Evolutionary conservation across 176 grass and related monocot species (phyloP), one percentile per base, ranked within the genome.

Genomic region (Leersia perrieri): DNA sequence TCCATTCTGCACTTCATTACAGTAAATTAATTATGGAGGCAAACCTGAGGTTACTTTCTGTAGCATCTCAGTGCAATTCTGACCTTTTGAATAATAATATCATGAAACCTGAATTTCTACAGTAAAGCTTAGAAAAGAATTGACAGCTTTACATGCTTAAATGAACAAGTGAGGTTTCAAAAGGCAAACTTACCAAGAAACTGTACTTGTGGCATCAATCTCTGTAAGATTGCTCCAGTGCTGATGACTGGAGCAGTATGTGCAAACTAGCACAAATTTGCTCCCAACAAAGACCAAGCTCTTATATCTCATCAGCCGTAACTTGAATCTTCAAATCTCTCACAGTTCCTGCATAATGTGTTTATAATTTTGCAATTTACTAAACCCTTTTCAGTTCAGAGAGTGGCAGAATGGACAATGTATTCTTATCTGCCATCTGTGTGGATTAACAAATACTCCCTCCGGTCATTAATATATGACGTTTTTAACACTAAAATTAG

Each of bases 181-280:
- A 94, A 83, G 61, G 90, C 90, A 20, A 94, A 34, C 92, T 92
- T 94, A 63, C 95, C 92, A 31, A 94, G 90, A 40, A 88, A 90
- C 95, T 90, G 91, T 61, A 87, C 94, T 61, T 91, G 91, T 20
- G 94, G 40, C 91, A 98, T 91, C 77, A 87, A 92, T 23, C 90
- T 89, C 44, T 98, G 94, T 9, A 92, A 94, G 83, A 98, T 49
- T 16, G 86, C 73, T 80, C 95, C 92, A 4, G 91, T 89, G 23
- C 34, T 92, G 64, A 98, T 89, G 40, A 98, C 68, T 1, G 92
- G 88, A 3, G 84, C 44, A 51, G 89, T 70, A 62, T 95, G 90
- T 4, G 92, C 90, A 1, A 87, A 95, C 88, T 1, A 82, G 88
- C 23, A 93, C 35, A 76, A 91, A 93, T 57, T 88, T 88, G 53